Conservation (phyloP, 2,329 filamentous ascomycete species). For the Pseudogymnoascus sp. region DNA sequence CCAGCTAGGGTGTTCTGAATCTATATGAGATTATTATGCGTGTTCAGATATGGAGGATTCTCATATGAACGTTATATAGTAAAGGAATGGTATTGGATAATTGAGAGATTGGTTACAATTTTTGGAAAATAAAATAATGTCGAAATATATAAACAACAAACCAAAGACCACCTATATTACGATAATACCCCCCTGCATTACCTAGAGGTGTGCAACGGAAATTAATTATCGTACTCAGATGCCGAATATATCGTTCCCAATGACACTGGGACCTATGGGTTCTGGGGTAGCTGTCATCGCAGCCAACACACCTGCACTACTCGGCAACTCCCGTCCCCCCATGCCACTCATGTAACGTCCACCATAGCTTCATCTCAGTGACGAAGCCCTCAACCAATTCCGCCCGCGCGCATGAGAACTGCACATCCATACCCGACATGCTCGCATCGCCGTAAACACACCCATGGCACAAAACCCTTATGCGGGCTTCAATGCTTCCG, state of each 20-base stretch:
- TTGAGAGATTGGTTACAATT: neutral
- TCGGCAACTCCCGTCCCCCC: conserved; percentile 1
- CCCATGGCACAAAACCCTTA: conserved; percentile 26
- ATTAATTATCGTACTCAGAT: neutral
- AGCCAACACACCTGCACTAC: neutral
- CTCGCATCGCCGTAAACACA: neutral
- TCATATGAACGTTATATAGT: neutral
- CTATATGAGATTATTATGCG: neutral
- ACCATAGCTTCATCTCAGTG: neutral
- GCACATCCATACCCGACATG: neutral
- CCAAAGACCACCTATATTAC: neutral
- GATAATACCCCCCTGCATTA: neutral
- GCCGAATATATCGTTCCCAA: neutral
- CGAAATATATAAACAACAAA: neutral
- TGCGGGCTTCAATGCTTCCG: conserved; percentile 19
- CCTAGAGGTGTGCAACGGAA: neutral
- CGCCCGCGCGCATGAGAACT: neutral
- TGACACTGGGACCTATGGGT: neutral
- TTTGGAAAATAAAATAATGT: neutral
- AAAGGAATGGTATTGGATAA: neutral
- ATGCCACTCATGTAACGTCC: neutral
- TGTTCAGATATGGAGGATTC: fast-evolving
- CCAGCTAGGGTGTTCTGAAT: neutral
- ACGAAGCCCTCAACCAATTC: neutral
- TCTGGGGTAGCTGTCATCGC: neutral